Base-by-base conservation (phyloP, 306 rosid species). In the Trichosanthes truncata region DNA sequence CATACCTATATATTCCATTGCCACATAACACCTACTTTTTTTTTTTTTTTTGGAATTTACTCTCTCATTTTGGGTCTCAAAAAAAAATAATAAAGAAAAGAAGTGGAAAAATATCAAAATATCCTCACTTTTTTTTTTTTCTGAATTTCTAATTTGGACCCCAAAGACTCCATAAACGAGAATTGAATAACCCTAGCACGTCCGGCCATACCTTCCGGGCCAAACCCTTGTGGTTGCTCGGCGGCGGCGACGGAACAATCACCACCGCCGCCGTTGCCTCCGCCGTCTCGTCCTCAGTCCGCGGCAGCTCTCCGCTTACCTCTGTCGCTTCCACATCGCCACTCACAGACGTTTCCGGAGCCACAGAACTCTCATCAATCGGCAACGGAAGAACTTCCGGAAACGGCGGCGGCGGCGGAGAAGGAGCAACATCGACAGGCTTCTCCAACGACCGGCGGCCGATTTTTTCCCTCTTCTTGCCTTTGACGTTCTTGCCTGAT, bases 81-180 rank as follows among this genome's bases (percentile, higher is more conserved):
- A 14, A 36, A 77, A 60, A 66, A 56, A 77, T 4, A 78, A 7
- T 43, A 33, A 41, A 21, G 7, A 33, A 62, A 75, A 21, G 38
- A 65, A 83, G 53, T 10, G 56, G 33, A 29, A 76, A 66, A 60
- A 35, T 60, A 48, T 71, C 76, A 40, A 73, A 81, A 38, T 63
- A 33, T n/a, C 8, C 38, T 18, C 40, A 35, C 5, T 51, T 9
- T 78, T 14, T 33, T n/a, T 71, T 48, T 35, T 17, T 43, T 31
- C 40, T 31, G 31, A 53, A 75, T 71, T 85, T 82, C 61, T 79
- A 89, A 88, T 84, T 85, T 86, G 94, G 92, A 90, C 90, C 76
- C 94, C 94, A 90, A 88, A 90, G 89, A 81, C 65, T 85, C 94
- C 94, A 90, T 52, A 90, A 85, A 81, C 94, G 94, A 49, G 89